Evolutionary conservation across 768 basidiomycete species (phyloP), one percentile per base, ranked within the genome.

Genomic region (Phlebiopsis flavidoalba): DNA sequence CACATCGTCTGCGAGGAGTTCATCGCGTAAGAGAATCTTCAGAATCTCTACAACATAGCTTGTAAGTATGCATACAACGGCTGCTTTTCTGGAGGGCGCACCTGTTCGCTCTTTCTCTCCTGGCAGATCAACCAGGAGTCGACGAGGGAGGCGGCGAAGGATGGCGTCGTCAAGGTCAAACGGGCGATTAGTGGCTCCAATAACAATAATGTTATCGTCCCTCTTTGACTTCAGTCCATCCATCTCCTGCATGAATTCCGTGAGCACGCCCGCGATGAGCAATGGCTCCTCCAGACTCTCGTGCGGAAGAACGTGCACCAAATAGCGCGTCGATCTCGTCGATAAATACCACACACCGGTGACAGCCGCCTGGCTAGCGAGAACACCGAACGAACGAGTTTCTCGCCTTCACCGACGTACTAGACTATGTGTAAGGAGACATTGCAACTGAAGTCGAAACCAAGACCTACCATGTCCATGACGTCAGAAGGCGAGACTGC

Each of bases 231-330:
- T 89, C 60, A 98, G 75, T 2, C 95, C 95, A 67, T 98, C 95
- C 94, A 98, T 96, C 71, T 96, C 93, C 69, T 92, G 91, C 91
- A 95, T 93, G 72, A 93, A 93, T 72, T 95, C 91, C 10, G 92
- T 94, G 70, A 92, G 89, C 55, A 95, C 85, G 49, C 92, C 89
- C 45, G n/a, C 93, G 80, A 67, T 96, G 93, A 5, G 93, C 92
- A 67, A 89, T 81, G 12, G 85, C 85, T 58, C 93, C 86, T 8
- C 89, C 91, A 45, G 86, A 86, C 56, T 91, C 89, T 11, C 88
- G 81, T 3, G 83, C 81, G 15, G 91, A 88, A 67, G 85, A 80
- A 21, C 95, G 87, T 47, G 93, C 91, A 45, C 92, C 91, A 66
- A 97, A 93, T 5, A 98, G 81, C 1, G 95, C 90, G 67, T 98